A percentile compares a stretch with the other conserved stretches of the same genome.
Evolutionary conservation across 2,329 filamentous ascomycete genomes (phyloP).

Genomic region (Aulographum hederae): DNA sequence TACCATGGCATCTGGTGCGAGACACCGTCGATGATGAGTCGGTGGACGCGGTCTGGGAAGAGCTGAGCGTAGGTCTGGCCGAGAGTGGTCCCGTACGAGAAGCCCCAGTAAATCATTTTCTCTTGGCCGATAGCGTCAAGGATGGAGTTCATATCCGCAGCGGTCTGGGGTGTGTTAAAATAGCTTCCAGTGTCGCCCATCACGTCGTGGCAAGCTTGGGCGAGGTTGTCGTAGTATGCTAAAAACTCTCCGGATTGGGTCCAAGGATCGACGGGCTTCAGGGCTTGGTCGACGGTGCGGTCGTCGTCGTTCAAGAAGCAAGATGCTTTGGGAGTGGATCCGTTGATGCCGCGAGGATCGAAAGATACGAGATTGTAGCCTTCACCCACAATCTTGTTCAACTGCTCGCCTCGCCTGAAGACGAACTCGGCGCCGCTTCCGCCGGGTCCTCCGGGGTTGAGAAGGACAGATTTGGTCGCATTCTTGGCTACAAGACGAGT

Average conservation of each 20-base stretch:
- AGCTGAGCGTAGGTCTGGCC: conserved; percentile 19
- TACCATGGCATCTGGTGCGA: conserved; percentile 17
- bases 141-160: conserved; percentile 30
- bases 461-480: conserved; percentile 13
- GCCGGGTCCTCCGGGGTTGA: conserved; percentile 30
- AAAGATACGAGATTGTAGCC: conserved; percentile 9
- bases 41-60: conserved; percentile 18
- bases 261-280: neutral
- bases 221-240: conserved; percentile 1
- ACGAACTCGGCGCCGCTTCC: conserved; percentile 12
- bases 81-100: conserved; percentile 29
- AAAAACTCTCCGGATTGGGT: neutral
- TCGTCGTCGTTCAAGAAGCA: conserved; percentile 15
- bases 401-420: conserved; percentile 6
- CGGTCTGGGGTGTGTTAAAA: conserved; percentile 28
- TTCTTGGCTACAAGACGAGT: neutral
- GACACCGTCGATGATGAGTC: conserved; percentile 25
- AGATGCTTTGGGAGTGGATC: conserved; percentile 13
- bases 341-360: conserved; percentile 22
- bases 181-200: conserved; percentile 13
- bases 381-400: conserved; percentile 21
- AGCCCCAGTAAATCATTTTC: conserved; percentile 25
- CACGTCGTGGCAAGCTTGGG: neutral
- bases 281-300: conserved; percentile 1
- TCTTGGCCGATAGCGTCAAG: conserved; percentile 23